phyloP scores from a whole-genome alignment of 495 filamentous ascomycete genomes.

The Jackrogersella minutella region DNA sequence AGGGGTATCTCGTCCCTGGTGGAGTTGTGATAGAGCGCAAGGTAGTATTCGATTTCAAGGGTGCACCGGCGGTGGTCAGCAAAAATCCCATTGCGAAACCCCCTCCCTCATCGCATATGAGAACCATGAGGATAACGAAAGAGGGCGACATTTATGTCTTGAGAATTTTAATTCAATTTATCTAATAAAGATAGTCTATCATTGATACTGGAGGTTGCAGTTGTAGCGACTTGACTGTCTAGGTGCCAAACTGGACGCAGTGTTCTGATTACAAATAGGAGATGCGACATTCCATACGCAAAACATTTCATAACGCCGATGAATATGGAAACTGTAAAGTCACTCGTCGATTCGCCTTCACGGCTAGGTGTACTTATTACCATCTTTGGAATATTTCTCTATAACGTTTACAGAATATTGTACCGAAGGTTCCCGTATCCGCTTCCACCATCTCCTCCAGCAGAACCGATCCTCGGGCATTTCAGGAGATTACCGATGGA shows the following conservation, averaged over 20 bases:
- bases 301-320: not conserved
- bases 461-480: slow-evolving; percentile 53
- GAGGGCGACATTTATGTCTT: too few species aligned
- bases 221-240: not conserved
- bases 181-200: not conserved
- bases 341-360: slow-evolving; percentile 17
- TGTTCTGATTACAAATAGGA: not conserved
- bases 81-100: too few species aligned
- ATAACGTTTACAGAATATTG: not conserved
- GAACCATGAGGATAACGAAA: too few species aligned
- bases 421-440: slow-evolving; percentile 40
- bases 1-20: too few species aligned
- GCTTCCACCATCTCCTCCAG: slow-evolving; percentile 51
- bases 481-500: slow-evolving; percentile 50
- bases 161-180: too few species aligned
- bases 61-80: too few species aligned
- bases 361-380: slow-evolving; percentile 3
- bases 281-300: not conserved
- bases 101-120: too few species aligned
- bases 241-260: not conserved
- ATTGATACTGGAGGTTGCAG: not conserved
- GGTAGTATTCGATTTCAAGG: too few species aligned
- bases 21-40: too few species aligned
- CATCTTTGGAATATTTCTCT: slow-evolving; percentile 10
- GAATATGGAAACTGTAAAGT: slow-evolving; percentile 24